Conservation (phyloP, 1,284 basidiomycete genomes). For the Apiotrichum laibachii region DNA sequence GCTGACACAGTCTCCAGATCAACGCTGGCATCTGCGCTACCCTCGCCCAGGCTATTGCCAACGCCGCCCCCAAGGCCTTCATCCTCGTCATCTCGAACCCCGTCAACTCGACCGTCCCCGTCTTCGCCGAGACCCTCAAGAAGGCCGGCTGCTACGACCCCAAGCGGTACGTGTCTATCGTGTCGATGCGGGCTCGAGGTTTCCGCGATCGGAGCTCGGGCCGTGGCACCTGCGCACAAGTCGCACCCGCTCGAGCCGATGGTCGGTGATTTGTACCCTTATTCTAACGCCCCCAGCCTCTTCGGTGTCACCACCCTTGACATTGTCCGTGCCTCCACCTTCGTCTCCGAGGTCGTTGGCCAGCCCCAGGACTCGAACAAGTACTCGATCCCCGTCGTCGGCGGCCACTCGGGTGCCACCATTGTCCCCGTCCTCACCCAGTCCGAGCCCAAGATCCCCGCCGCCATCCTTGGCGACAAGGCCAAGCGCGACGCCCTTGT, state of each 20-base stretch:
- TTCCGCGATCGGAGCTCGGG: no score
- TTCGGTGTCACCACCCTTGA: slow-evolving; percentile 94
- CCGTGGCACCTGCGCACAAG: not conserved
- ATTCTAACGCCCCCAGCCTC: slow-evolving; percentile 38
- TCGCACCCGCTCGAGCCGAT: not conserved
- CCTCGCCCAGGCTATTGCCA: slow-evolving; percentile 83
- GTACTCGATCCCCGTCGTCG: slow-evolving; percentile 79
- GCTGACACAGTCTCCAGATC: slow-evolving; percentile 28
- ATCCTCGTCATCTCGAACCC: slow-evolving; percentile 94
- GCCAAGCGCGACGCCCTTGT: slow-evolving; percentile 63
- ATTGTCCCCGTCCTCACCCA: slow-evolving; percentile 95
- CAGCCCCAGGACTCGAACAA: slow-evolving; percentile 62
- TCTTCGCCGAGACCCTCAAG: slow-evolving; percentile 88
- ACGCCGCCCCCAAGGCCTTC: slow-evolving; percentile 83
- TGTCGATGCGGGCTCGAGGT: not conserved
- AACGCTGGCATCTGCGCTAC: slow-evolving; percentile 74
- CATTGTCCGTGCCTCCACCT: slow-evolving; percentile 90
- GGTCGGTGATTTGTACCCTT: not conserved
- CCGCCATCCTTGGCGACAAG: slow-evolving; percentile 57
- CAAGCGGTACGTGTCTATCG: slow-evolving; percentile 50
- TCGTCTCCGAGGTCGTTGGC: slow-evolving; percentile 73
- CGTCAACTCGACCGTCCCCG: slow-evolving; percentile 84
- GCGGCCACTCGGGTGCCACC: slow-evolving; percentile 93
- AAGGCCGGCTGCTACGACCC: slow-evolving; percentile 94
- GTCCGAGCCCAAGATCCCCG: slow-evolving; percentile 52